phyloP scores from a whole-genome alignment of 2,329 filamentous ascomycete species.

The Stemphylium lycopersici region DNA sequence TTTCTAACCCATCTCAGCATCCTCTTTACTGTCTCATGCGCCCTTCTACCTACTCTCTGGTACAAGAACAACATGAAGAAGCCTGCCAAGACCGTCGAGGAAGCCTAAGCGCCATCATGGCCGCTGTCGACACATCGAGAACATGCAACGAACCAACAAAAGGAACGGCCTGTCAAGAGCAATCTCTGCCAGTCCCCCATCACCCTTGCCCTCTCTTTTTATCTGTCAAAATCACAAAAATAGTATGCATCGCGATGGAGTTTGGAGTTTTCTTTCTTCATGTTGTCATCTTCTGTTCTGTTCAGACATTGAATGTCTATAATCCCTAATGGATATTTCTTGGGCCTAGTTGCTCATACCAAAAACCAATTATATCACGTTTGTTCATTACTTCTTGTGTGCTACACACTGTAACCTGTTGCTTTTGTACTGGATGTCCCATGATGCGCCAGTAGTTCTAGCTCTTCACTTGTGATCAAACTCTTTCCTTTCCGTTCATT shows the following conservation, averaged over 20 bases:
- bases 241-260: conserved; percentile 28
- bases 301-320: conserved; percentile 44
- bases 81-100: conserved; percentile 46
- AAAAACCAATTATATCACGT: neutral
- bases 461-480: too few relatives aligned
- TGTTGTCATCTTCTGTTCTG: conserved; percentile 22
- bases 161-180: conserved; percentile 28
- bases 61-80: conserved; percentile 55
- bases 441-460: neutral
- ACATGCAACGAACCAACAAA: conserved; percentile 6
- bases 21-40: conserved; percentile 53
- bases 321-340: conserved; percentile 30
- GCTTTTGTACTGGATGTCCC: too few relatives aligned
- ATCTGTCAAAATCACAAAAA: conserved; percentile 18
- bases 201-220: neutral
- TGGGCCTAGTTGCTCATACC: conserved; percentile 4
- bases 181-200: conserved; percentile 18
- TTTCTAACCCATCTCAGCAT: conserved; percentile 43
- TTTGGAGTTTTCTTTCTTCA: conserved; percentile 20
- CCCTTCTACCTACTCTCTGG: conserved; percentile 56
- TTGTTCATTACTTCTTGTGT: neutral
- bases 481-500: too few relatives aligned
- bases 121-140: neutral
- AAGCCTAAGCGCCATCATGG: conserved; percentile 24
- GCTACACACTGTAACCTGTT: neutral